A percentile compares a stretch with the other conserved stretches of the same genome.
Conservation (phyloP, 768 basidiomycete species). For the Russula earlei region DNA sequence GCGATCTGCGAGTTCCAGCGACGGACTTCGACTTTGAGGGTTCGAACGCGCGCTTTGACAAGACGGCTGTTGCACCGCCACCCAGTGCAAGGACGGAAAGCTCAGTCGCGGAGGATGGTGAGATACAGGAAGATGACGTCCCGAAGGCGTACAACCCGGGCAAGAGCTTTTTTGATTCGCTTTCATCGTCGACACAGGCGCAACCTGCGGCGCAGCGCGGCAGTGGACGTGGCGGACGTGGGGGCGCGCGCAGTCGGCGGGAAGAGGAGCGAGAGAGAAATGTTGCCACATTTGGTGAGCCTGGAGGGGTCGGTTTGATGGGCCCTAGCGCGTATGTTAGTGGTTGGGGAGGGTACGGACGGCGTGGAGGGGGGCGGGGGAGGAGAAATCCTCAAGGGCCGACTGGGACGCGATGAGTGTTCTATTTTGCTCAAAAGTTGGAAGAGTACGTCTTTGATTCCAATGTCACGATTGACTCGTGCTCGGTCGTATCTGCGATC, state of each 20-base stretch:
- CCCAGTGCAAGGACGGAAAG: conserved; percentile 22
- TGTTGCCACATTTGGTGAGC: conserved; percentile 81
- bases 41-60: conserved; percentile 76
- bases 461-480: no score
- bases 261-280: conserved; percentile 82
- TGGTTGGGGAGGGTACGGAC: conserved; percentile 65
- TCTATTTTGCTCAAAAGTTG: conserved; percentile 1
- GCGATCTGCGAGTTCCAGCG: conserved; percentile 47
- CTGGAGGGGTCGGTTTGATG: conserved; percentile 68
- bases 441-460: neutral
- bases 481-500: neutral
- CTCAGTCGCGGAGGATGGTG: conserved; percentile 29
- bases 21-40: conserved; percentile 78
- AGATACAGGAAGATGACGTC: conserved; percentile 29
- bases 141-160: conserved; percentile 59
- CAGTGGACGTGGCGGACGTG: conserved; percentile 37
- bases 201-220: conserved; percentile 29
- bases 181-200: conserved; percentile 40
- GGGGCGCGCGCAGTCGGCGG: conserved; percentile 55
- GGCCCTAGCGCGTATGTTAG: conserved; percentile 74
- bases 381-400: conserved; percentile 27
- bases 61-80: conserved; percentile 38
- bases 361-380: conserved; percentile 37
- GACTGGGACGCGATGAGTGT: conserved; percentile 16
- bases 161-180: conserved; percentile 75